A percentile compares a stretch with the other conserved stretches of the same genome.
Conservation (phyloP, 1,284 basidiomycete species). For the Cryptococcus floricola region DNA sequence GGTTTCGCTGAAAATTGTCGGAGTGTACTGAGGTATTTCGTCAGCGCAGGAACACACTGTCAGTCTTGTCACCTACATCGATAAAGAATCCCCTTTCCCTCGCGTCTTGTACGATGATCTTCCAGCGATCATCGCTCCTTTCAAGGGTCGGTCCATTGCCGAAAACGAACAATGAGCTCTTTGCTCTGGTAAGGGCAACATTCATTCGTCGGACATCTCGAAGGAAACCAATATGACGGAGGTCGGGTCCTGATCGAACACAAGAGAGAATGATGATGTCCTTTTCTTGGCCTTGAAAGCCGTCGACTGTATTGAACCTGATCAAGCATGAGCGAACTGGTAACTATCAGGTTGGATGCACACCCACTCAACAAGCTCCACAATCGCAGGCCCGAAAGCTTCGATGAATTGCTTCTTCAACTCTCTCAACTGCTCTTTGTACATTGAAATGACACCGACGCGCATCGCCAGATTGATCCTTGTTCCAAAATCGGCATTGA, state of each 20-base stretch:
- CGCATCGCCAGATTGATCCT: slow-evolving; percentile 66
- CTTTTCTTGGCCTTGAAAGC: slow-evolving; percentile 97
- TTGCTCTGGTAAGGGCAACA: slow-evolving; percentile 92
- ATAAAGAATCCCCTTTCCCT: slow-evolving; percentile 51
- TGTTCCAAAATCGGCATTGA: slow-evolving; percentile 62
- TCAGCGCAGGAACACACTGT: neutral
- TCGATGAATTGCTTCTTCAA: slow-evolving; percentile 67
- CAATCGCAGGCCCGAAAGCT: slow-evolving; percentile 69
- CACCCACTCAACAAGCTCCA: slow-evolving; percentile 64
- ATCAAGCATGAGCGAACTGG: neutral
- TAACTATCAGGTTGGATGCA: neutral
- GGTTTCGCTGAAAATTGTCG: slow-evolving; percentile 20
- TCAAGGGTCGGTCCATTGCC: slow-evolving; percentile 85
- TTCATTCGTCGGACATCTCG: slow-evolving; percentile 86
- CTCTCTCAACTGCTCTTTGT: slow-evolving; percentile 83
- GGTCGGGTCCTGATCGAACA: slow-evolving; percentile 80
- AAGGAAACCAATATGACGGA: slow-evolving; percentile 81
- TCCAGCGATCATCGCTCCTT: slow-evolving; percentile 77
- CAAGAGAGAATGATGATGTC: slow-evolving; percentile 93
- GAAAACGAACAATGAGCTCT: slow-evolving; percentile 88
- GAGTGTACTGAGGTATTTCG: slow-evolving; percentile 17
- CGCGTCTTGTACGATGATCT: slow-evolving; percentile 71
- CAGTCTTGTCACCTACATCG: slow-evolving; percentile 42
- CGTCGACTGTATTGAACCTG: slow-evolving; percentile 92
- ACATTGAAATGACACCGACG: slow-evolving; percentile 92